Evolutionary conservation across 495 filamentous ascomycete species (phyloP).

Genomic region (Cryomyces minteri): DNA sequence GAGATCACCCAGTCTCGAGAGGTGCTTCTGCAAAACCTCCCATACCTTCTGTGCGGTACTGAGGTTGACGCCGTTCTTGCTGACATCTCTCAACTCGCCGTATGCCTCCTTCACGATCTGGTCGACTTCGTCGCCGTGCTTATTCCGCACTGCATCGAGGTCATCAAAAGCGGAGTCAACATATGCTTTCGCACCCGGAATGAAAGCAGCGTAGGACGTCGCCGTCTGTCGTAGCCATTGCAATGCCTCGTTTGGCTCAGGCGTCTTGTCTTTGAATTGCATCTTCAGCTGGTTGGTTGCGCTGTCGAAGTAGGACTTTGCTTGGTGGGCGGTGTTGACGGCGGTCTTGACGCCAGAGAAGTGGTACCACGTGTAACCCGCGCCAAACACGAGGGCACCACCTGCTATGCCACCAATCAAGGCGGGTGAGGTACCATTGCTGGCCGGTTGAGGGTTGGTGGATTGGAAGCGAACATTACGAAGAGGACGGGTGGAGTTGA

Average conservation of each 20-base stretch:
- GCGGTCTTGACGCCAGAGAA: slow-evolving; percentile 38
- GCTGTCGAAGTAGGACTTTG: slow-evolving; percentile 32
- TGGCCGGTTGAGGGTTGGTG: slow-evolving; percentile 14
- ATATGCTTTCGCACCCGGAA: slow-evolving; percentile 43
- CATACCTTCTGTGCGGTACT: slow-evolving; percentile 31
- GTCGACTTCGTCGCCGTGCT: slow-evolving; percentile 44
- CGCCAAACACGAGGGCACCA: slow-evolving; percentile 28
- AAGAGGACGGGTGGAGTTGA: background rate
- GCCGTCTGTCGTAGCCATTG: slow-evolving; percentile 36
- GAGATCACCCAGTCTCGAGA: slow-evolving; percentile 30
- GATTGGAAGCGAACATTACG: slow-evolving; percentile 25
- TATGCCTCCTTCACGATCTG: slow-evolving; percentile 40
- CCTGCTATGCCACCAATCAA: slow-evolving; percentile 29
- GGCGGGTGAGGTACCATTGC: slow-evolving; percentile 5
- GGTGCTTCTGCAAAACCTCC: slow-evolving; percentile 32
- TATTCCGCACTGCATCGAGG: slow-evolving; percentile 35
- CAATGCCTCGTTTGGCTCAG: slow-evolving; percentile 38
- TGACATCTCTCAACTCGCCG: slow-evolving; percentile 31
- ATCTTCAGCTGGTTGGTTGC: slow-evolving; percentile 19
- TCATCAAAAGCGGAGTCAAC: slow-evolving; percentile 44
- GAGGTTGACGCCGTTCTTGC: slow-evolving; percentile 30
- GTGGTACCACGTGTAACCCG: slow-evolving; percentile 34
- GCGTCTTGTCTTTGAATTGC: slow-evolving; percentile 31
- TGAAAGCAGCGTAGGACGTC: slow-evolving; percentile 41
- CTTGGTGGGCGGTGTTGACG: slow-evolving; percentile 28